Evolutionary conservation across 1,284 basidiomycete genomes (phyloP), one percentile per base, ranked within the genome.

Genomic region (Inonotus hispidus): DNA sequence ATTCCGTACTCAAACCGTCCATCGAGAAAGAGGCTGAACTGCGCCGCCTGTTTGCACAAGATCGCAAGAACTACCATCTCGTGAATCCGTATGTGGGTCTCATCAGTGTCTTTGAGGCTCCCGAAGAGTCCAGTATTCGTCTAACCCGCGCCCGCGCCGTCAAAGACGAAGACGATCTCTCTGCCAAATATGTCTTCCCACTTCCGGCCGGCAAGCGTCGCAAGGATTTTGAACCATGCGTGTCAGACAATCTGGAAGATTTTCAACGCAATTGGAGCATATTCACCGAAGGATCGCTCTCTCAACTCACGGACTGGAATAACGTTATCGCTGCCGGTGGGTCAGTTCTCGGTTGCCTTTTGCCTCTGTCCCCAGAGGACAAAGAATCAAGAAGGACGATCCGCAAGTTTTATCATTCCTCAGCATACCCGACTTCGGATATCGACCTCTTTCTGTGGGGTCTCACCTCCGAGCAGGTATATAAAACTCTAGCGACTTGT

Each of bases 391-490:
- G 82, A 71, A 72, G 81, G 57, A 72, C 79, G 0, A 79, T 80
- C 58, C 75, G 83, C 62, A 83, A 83, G 67, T 76, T 78, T 62
- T 84, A 78, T 66, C 83, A 85, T 64, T 73, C 73, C 8, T 71
- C 68, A 10, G 78, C 77, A 2, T 85, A 81, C 63, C 81, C 82
- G 1, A 79, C 81, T 0, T 84, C 82, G 0, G 83, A 86, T 67
- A 73, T 85, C n/a, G 83, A 86, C 68, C 70, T 86, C 10, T 86
- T 85, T 66, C 70, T 86, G 47, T 84, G 80, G 73, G 83, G 82
- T 1, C 66, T 85, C 69, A 79, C 75, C 13, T 71, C 78, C 19
- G 80, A 79, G 61, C 74, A 84, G 69, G 79, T 78, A 55, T 38
- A 69, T 65, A 41, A 21, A 13, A 63, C 16, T 41, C 1, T 45